Evolutionary conservation across 2,329 filamentous ascomycete species (phyloP), one percentile per base, ranked within the genome.

Genomic region (Ilyonectria sp.): DNA sequence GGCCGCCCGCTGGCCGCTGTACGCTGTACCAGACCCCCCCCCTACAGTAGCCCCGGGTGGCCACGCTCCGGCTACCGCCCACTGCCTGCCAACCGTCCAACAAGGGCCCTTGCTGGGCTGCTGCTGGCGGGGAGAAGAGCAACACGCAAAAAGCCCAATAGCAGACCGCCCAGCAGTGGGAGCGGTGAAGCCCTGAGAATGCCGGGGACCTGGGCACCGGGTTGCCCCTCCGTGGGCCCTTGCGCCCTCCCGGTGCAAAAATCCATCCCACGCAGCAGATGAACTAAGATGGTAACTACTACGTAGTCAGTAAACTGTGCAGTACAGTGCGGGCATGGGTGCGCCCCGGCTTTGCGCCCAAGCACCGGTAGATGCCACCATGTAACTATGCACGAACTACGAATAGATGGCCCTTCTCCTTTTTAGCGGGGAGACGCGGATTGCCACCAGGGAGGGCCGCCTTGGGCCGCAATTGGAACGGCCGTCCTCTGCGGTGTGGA

Each of bases 141-240:
- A 53, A 47, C 15, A 26, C 6, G 13, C 46, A 37, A 13, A 33
- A 40, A 47, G 46, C 61, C 61, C 61, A 64, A 64, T 64, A 35
- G 47, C 33, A 60, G 63, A 65, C 63, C 63, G 63, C 63, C 63
- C 58, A 29, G 33, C 46, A 43, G 26, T 56, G 33, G 63, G 60
- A 65, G 63, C 63, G 63, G 63, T 65, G 63, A 65, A 60, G 63
- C 58, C 57, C 52, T 49, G 49, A n/a, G 26, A 26, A 33, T 15
- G 49, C 49, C 49, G 29, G 49, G 49, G 49, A 52, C 49, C 49
- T 33, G 49, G 49, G 49, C 17, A 19, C 26, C 33, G 49, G 49
- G 49, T 9, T 35, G 49, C 29, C 49, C 23, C 23, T 31, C 49
- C 26, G 49, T 52, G 49, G 47, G 49, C n/a, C 19, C 29, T 52